Base-by-base conservation (phyloP, 2,329 filamentous ascomycete genomes). In the Arthrinium phaeospermum region DNA sequence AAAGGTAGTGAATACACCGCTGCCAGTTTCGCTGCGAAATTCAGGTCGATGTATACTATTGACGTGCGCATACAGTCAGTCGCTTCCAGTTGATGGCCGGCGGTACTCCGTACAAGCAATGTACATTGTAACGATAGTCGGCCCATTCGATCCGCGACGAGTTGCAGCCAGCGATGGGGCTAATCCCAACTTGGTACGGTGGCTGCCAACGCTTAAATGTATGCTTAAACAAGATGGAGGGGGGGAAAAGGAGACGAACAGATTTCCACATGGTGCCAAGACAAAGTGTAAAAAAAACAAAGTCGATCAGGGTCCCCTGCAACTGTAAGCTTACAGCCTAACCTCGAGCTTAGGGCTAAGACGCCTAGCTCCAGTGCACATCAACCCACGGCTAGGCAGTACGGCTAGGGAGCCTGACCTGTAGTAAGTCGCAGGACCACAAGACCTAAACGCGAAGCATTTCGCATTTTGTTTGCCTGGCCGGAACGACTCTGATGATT, bases 141-240 rank as follows among this genome's bases (percentile, higher is more conserved):
- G 57, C 57, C 34, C 57, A 64, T 19, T 64, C 22, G 57, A 64
- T 64, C 57, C 67, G 67, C 67, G 67, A 44, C 24, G 68, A 70
- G 49, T 70, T 57, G 47, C 68, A 69, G 68, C 68, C 68, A 69
- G 53, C 45, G 49, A 57, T 57, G 44, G 34, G 16, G 68, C 68
- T 70, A 70, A 19, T 30, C 46, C 47, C 8, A 53, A 4, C 47
- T 70, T 51, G 37, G 47, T 57, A 27, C 68, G 49, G 30, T 70
- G 47, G 68, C 47, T 70, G 49, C 44, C 68, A 70, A 70, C 68
- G 68, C 68, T 70, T 70, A 70, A 70, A 70, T 70, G 47, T 70
- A 70, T 70, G 68, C 68, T 70, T 70, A 70, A 70, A 70, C 68
- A 41, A 47, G 68, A 51, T 57, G 68, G 68, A 53, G 68, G 47